phyloP scores from a whole-genome alignment of 352 stramenopile genomes.

The Phytophthora citrophthora region DNA sequence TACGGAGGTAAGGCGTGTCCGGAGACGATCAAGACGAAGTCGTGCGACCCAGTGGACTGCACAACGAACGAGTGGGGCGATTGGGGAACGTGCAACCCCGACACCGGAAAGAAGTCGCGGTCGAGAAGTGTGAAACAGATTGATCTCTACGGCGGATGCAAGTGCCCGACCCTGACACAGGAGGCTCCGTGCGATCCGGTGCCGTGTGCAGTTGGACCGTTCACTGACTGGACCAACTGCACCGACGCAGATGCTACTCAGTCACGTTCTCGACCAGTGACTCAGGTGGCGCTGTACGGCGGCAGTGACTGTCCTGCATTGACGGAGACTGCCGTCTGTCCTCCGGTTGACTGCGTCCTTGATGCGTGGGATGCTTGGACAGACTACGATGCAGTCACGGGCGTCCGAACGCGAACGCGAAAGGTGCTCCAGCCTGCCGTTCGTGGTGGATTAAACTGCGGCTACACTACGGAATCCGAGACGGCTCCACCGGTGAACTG shows the following conservation, averaged over 20 bases:
- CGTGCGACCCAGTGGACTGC: conserved; percentile 65
- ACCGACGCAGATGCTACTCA: conserved; percentile 48
- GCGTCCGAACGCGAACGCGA: conserved; percentile 39
- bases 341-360: conserved; percentile 53
- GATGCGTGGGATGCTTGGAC: conserved; percentile 50
- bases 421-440: conserved; percentile 36
- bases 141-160: conserved; percentile 59
- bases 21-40: conserved; percentile 34
- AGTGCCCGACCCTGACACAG: conserved; percentile 52
- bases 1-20: conserved; percentile 50
- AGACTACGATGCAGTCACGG: conserved; percentile 44
- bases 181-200: conserved; percentile 50
- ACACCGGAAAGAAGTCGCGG: conserved; percentile 43
- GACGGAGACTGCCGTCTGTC: conserved; percentile 39
- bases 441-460: conserved; percentile 50
- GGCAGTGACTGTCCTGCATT: conserved; percentile 32
- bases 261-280: conserved; percentile 37
- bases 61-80: conserved; percentile 38
- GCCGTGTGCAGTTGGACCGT: conserved; percentile 46
- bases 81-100: conserved; percentile 37
- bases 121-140: conserved; percentile 41
- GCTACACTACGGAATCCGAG: conserved; percentile 38
- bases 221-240: conserved; percentile 57
- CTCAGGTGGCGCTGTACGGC: conserved; percentile 43
- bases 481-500: conserved; percentile 57